Evolutionary conservation across 768 basidiomycete genomes (phyloP), one percentile per base, ranked within the genome.

Genomic region (Hydnum rufescens): DNA sequence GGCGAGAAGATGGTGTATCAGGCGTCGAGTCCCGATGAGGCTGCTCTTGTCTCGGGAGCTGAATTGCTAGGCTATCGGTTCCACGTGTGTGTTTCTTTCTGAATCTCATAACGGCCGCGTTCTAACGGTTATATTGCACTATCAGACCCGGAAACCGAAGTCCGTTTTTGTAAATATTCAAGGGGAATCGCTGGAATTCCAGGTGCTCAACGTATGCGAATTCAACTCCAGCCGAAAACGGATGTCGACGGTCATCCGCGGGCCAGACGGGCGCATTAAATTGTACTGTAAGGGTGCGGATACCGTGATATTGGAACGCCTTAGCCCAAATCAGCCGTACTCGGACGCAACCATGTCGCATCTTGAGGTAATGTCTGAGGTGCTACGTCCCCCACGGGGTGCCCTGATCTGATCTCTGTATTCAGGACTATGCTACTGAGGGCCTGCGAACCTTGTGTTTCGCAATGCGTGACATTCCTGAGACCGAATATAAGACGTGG

Each of bases 211-310:
- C 61, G 82, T 99, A 42, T 95, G 92, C 74, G 95, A 97, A 67
- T 99, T 99, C 73, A 97, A 97, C 63, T 95, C 89, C 23, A 87
- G 89, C 3, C 76, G 95, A 49, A 97, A 99, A 62, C 76, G 95
- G 54, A 97, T 99, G 95, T 97, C 95, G 26, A 93, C 92, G 1
- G 67, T 99, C 58, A 75, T 99, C 30, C 77, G 89, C 23, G 73
- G 75, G 25, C 82, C 92, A 0, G 79, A 88, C 57, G 90, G 93
- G 46, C 79, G 77, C 64, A 86, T 99, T 68, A 96, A 90, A 66
- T 63, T 99, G 5, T 97, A 87, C 61, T 89, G 83, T 55, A 99
- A 99, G 64, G 95, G 95, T 26, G 95, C 95, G 1, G 95, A 99
- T 63, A 97, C 89, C 1, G 95, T 97, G 60, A 96, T 99, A 59